These are phyloP conservation scores for Madurella fahalii DNA, from an alignment of 2,329 filamentous ascomycete species.

Conservation along the genomic window DNA sequence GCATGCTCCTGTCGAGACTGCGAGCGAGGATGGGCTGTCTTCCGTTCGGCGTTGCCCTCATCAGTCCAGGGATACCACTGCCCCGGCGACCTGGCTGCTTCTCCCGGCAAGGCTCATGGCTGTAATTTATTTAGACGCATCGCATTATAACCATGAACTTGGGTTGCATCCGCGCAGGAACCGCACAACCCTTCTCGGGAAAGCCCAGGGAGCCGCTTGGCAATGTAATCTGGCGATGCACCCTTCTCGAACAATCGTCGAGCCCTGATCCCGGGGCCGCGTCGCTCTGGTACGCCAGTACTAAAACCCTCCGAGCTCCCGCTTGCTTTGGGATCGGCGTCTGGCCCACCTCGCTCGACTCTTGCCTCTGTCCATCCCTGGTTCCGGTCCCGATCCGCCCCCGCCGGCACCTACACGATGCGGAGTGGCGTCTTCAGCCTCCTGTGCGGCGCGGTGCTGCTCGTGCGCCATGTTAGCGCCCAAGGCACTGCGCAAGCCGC, in stretches of 20 bases:
- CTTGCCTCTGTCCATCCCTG: neutral
- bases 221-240: neutral
- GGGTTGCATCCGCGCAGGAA: constrained; percentile 12
- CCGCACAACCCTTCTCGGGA: neutral
- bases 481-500: neutral
- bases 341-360: neutral
- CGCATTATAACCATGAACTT: constrained; percentile 13
- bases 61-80: neutral
- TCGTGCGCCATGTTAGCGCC: constrained; percentile 5
- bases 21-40: too few species aligned
- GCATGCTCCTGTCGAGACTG: too few species aligned
- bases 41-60: too few species aligned
- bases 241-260: neutral
- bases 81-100: neutral
- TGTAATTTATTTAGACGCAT: constrained; percentile 1
- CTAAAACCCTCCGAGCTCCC: neutral
- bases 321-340: neutral
- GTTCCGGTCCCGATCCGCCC: neutral
- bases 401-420: constrained; percentile 13
- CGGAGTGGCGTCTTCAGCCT: constrained; percentile 12
- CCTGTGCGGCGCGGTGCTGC: constrained; percentile 16
- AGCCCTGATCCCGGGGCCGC: too few species aligned
- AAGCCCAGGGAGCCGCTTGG: neutral
- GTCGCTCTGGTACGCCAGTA: too few species aligned
- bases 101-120: neutral